Evolutionary conservation across 208 protist genomes (phyloP).

Genomic region (Angomonas ambiguus): DNA sequence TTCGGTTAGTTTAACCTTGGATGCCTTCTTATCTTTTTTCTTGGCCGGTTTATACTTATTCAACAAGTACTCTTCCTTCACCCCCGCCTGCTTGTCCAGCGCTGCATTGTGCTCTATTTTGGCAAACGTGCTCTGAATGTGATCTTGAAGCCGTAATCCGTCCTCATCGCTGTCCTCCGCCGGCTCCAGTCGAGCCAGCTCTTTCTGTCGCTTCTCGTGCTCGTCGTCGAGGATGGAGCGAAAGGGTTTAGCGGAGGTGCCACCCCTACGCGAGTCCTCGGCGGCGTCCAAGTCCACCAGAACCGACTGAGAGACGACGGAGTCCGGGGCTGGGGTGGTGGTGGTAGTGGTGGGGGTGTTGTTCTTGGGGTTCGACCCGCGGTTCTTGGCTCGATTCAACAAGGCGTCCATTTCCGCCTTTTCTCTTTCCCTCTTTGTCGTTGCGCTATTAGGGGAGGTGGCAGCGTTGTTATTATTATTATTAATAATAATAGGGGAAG

Average conservation of each 20-base stretch:
- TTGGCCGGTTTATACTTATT: neutral
- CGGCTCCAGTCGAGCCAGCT: neutral
- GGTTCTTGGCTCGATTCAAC: neutral
- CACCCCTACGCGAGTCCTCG: neutral
- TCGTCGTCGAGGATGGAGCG: constrained; percentile 7
- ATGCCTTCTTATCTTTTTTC: neutral
- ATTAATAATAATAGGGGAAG: too few species aligned
- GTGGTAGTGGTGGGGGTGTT: neutral
- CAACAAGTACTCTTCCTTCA: neutral
- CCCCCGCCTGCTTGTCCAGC: neutral
- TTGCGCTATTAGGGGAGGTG: neutral
- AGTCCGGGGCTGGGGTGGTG: neutral
- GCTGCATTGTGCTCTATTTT: constrained; percentile 5
- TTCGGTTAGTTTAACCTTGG: neutral
- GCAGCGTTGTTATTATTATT: neutral
- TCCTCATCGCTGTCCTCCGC: constrained; percentile 3
- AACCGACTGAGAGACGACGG: neutral
- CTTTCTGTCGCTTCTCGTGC: neutral
- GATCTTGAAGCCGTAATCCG: neutral
- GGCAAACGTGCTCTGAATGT: neutral
- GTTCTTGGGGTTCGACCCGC: too few species aligned
- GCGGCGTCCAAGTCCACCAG: neutral
- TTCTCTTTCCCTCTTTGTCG: neutral
- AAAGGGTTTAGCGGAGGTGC: neutral
- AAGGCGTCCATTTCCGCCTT: constrained; percentile 1